Evolutionary conservation across 2,329 filamentous ascomycete genomes (phyloP).

Genomic region (Coniochaeta sp.): DNA sequence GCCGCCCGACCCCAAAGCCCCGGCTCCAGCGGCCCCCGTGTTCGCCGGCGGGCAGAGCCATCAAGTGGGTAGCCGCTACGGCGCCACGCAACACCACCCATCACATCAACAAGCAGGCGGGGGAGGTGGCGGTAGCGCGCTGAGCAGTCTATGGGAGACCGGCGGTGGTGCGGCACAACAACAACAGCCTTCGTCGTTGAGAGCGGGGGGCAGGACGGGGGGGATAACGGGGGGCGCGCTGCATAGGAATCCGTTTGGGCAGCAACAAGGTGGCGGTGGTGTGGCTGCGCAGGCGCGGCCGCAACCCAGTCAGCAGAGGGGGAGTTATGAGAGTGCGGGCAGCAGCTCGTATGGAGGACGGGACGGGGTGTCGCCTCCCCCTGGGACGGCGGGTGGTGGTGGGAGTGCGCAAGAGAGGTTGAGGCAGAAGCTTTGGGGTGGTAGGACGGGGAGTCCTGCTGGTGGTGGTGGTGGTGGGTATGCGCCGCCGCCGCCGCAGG

Average conservation of each 20-base stretch:
- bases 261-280: slow-evolving; percentile 13
- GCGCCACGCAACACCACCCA: slow-evolving; percentile 23
- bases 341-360: not conserved
- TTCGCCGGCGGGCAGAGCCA: slow-evolving; percentile 36
- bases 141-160: slow-evolving; percentile 55
- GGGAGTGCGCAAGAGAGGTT: slow-evolving; percentile 73
- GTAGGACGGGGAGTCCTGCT: slow-evolving; percentile 52
- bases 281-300: slow-evolving; percentile 45
- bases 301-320: slow-evolving; percentile 64
- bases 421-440: slow-evolving; percentile 70
- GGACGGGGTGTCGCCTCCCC: not conserved
- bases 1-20: slow-evolving; percentile 77
- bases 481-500: slow-evolving; percentile 31
- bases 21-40: slow-evolving; percentile 46
- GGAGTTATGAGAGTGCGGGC: slow-evolving; percentile 64
- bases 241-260: slow-evolving; percentile 21
- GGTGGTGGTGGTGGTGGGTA: too few relatives aligned
- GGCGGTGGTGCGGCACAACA: not conserved
- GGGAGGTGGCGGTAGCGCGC: slow-evolving; percentile 25
- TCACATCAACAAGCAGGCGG: too few relatives aligned
- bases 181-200: slow-evolving; percentile 25
- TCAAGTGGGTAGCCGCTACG: slow-evolving; percentile 49
- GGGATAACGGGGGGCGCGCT: slow-evolving; percentile 9
- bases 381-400: slow-evolving; percentile 23
- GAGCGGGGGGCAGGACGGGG: slow-evolving; percentile 25